Conservation (phyloP, 2,329 filamentous ascomycete genomes). For the Nannizzia gypsea region DNA sequence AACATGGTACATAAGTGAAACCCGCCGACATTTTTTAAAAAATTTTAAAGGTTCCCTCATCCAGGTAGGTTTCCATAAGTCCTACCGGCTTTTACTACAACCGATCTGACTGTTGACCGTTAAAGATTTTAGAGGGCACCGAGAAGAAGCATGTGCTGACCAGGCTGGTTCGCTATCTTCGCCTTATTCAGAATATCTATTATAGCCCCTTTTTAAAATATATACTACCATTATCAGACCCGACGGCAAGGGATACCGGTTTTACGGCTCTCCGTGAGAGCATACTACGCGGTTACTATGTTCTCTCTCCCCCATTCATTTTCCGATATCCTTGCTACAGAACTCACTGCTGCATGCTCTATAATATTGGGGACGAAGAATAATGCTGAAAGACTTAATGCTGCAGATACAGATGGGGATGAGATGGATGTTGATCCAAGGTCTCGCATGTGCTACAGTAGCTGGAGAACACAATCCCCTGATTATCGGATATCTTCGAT, state of each 20-base stretch:
- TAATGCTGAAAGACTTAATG: conserved; percentile 5
- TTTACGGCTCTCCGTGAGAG: conserved; percentile 31
- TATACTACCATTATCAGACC: conserved; percentile 22
- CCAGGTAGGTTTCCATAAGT: conserved; percentile 21
- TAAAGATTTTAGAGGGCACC: background rate
- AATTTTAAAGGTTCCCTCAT: conserved; percentile 26
- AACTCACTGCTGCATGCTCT: conserved; percentile 35
- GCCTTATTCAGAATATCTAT: conserved; percentile 28
- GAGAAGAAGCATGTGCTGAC: background rate
- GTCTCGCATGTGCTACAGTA: conserved; percentile 28
- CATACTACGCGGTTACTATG: conserved; percentile 37
- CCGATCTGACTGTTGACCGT: background rate
- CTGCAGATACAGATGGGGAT: conserved; percentile 14
- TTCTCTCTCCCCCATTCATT: conserved; percentile 35
- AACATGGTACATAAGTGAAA: conserved; percentile 35
- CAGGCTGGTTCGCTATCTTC: conserved; percentile 25
- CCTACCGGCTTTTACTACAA: background rate
- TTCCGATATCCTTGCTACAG: conserved; percentile 33
- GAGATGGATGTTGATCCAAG: conserved; percentile 29
- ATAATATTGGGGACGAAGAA: conserved; percentile 31
- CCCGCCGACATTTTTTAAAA: conserved; percentile 31
- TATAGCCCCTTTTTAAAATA: conserved; percentile 26
- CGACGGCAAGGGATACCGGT: conserved; percentile 20
- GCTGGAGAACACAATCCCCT: conserved; percentile 27
- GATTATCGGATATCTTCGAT: conserved; percentile 24